Evolutionary conservation across 257 asterid genomes (phyloP), one percentile per base, ranked within the genome.

Genomic region (Euphrasia confusa): DNA sequence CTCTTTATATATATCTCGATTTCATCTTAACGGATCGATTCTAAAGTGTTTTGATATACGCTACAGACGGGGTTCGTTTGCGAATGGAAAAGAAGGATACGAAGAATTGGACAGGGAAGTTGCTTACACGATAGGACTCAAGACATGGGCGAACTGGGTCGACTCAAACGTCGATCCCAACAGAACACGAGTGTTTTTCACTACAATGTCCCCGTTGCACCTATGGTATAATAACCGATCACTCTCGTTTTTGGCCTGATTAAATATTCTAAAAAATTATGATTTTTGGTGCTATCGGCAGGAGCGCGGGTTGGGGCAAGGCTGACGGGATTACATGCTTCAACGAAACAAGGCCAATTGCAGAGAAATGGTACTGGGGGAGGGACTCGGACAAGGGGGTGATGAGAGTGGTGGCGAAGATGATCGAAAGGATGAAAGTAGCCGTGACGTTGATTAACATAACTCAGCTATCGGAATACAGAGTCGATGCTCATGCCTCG

Each of bases 141-240:
- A 80, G 54, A 88, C 98, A 67, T 91, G 98, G 95, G 98, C 98
- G 6, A 91, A 91, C 58, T 91, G 98, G 98, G 83, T 91, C 45
- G 98, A 88, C 68, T 84, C 98, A 14, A 84, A 87, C 37, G 65
- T 88, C 11, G 57, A 85, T 74, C 90, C 98, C 26, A 84, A 77
- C 60, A 75, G 37, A 58, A 88, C 94, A 50, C 74, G 77, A 42
- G 94, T 91, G 52, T 91, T 91, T 75, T 91, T 91, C 73, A 85
- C 96, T 54, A 82, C 95, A 37, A 79, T 86, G 88, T 91, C 98
- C 52, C 98, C 98, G 26, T 65, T 86, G 0, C 98, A 91, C 61
- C 84, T 79, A 32, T 84, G 80, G 98, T 90, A 21, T 21, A 21
- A 21, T n/a, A n/a, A 50, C 40, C 2, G 12, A 47, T n/a, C 12